These are phyloP conservation scores for Colletotrichum sublineola DNA, from an alignment of 2,329 filamentous ascomycete species.

Conservation along the genomic window DNA sequence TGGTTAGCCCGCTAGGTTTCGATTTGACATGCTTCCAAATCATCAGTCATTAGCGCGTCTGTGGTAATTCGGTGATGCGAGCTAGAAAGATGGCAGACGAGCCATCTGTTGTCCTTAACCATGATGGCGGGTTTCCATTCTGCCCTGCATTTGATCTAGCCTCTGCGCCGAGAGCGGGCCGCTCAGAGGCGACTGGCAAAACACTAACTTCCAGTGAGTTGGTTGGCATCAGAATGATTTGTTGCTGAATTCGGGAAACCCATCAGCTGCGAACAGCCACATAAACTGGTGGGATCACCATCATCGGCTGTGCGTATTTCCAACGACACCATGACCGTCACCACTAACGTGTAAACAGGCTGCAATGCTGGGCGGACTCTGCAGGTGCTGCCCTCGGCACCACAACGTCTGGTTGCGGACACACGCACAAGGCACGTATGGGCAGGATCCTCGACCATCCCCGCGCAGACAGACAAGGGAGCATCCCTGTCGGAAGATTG, in stretches of 20 bases:
- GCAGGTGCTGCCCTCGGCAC: neutral
- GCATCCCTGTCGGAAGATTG: constrained; percentile 17
- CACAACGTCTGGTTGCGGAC: constrained; percentile 4
- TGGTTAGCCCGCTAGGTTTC: neutral
- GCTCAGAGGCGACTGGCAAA: neutral
- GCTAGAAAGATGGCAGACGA: neutral
- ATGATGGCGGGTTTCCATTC: constrained; percentile 26
- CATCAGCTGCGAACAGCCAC: neutral
- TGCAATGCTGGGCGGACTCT: neutral
- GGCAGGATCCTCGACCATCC: constrained; percentile 27
- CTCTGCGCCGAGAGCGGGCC: neutral
- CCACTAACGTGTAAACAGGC: neutral
- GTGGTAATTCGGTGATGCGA: constrained; percentile 6
- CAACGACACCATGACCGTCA: neutral
- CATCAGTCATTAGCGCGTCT: neutral
- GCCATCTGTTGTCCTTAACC: constrained; percentile 13
- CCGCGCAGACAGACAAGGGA: constrained; percentile 10
- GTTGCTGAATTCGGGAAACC: neutral
- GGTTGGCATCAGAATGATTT: neutral
- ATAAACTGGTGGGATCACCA: neutral
- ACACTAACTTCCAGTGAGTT: neutral
- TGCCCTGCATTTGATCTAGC: constrained; percentile 29
- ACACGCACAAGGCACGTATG: constrained; percentile 6
- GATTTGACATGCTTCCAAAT: constrained; percentile 12
- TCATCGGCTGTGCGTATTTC: neutral